Percentiles rank a stretch among this genome's conserved stretches.
These are phyloP conservation scores for Aquilaria sinensis DNA, from an alignment of 345 rosid genomes.

Conservation along the genomic window DNA sequence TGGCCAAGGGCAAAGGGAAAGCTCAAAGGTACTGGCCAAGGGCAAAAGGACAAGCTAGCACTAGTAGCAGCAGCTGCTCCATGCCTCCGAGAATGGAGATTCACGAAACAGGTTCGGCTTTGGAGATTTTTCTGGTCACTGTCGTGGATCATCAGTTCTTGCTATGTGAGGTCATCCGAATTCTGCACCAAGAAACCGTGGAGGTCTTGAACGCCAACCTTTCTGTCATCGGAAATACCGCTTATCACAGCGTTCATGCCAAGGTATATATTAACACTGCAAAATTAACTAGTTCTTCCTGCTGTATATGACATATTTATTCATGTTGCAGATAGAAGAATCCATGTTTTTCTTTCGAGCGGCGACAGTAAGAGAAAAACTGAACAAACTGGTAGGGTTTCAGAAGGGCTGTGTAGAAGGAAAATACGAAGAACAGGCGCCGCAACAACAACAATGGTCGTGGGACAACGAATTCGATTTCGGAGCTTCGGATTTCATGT, in stretches of 20 bases:
- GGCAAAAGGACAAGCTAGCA: no score
- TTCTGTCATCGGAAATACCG: conserved; percentile 18
- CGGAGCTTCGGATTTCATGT: conserved; percentile 10
- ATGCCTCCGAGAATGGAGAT: conserved; percentile 32
- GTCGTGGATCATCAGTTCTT: conserved; percentile 24
- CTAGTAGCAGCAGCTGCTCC: neutral
- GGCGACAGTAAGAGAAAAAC: conserved; percentile 25
- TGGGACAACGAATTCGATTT: conserved; percentile 15
- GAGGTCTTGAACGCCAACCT: conserved; percentile 32
- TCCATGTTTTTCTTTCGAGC: conserved; percentile 22
- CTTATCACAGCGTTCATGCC: conserved; percentile 32
- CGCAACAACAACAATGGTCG: conserved; percentile 6
- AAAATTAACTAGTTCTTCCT: neutral
- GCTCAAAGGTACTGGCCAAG: neutral
- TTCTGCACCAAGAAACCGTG: conserved; percentile 37
- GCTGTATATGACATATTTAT: neutral
- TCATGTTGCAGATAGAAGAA: conserved; percentile 23
- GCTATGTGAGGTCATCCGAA: conserved; percentile 30
- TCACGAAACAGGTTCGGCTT: conserved; percentile 24
- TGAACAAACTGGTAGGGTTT: conserved; percentile 25
- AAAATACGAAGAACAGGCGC: no score
- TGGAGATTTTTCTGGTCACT: conserved; percentile 28
- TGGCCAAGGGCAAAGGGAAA: conserved; percentile 19
- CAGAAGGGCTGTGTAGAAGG: conserved; percentile 13
- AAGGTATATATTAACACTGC: conserved; percentile 22